These are phyloP conservation scores for Bothriochloa decipiens DNA, from an alignment of 176 grass and related monocot species.

Conservation along the genomic window DNA sequence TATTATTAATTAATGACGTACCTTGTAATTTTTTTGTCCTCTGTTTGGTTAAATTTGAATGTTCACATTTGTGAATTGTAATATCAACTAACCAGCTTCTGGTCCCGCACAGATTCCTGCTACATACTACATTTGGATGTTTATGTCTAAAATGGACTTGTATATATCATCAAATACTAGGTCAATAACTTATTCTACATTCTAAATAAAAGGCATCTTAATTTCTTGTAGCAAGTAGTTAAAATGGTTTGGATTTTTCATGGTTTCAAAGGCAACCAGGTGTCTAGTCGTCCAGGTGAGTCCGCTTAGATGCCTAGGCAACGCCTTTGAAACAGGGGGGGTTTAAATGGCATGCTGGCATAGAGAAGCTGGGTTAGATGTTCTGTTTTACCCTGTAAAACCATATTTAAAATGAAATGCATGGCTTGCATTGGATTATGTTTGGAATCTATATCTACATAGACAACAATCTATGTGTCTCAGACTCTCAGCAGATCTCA, in stretches of 20 bases:
- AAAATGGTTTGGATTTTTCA: constrained; percentile 1
- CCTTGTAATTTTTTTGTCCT: background rate
- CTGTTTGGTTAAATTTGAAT: constrained; percentile 2
- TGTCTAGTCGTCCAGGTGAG: background rate
- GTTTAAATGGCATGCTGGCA: background rate
- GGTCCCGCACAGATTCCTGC: background rate
- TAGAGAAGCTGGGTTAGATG: background rate
- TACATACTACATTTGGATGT: background rate
- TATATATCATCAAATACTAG: background rate
- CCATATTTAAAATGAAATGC: background rate
- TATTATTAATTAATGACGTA: too few relatives aligned
- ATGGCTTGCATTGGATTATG: constrained; percentile 23
- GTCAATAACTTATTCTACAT: background rate
- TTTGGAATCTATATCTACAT: background rate
- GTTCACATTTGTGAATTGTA: background rate
- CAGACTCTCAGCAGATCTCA: background rate
- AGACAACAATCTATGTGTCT: background rate
- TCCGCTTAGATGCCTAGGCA: background rate
- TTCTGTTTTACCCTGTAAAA: background rate
- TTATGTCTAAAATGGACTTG: background rate
- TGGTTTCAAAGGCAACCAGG: background rate
- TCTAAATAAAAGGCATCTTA: background rate
- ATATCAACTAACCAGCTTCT: background rate
- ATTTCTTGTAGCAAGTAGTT: constrained; percentile 4
- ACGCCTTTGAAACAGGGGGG: background rate